Percentiles rank a stretch among this genome's conserved stretches.
Conservation (phyloP, 345 rosid genomes). For the Acer campestre region DNA sequence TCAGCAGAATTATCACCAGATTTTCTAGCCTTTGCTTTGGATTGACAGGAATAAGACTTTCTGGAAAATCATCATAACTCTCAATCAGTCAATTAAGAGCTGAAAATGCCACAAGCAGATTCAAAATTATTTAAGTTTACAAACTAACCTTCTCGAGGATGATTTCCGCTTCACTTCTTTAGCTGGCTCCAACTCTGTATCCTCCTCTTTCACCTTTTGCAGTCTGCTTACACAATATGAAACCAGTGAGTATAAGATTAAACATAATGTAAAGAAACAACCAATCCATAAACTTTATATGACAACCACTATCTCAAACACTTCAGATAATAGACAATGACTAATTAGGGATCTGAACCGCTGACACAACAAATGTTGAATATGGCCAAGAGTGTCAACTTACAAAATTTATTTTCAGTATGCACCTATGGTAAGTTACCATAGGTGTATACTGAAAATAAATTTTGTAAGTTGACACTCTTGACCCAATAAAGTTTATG, state of each 20-base stretch:
- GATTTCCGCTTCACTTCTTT: constrained; percentile 20
- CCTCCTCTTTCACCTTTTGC: constrained; percentile 27
- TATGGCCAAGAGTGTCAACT: too few relatives aligned
- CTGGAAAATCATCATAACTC: constrained; percentile 13
- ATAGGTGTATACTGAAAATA: too few relatives aligned
- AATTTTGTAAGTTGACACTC: too few relatives aligned
- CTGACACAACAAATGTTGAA: too few relatives aligned
- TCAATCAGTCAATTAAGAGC: not conserved
- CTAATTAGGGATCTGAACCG: too few relatives aligned
- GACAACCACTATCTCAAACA: too few relatives aligned
- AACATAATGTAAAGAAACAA: not conserved
- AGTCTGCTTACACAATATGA: constrained; percentile 33
- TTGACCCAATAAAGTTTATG: not conserved
- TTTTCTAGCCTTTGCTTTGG: constrained; percentile 22
- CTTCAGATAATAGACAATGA: too few relatives aligned
- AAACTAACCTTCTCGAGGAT: constrained; percentile 35
- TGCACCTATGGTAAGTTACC: too few relatives aligned
- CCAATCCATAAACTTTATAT: too few relatives aligned
- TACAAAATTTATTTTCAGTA: too few relatives aligned
- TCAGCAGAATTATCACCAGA: not conserved
- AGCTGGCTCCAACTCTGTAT: constrained; percentile 16
- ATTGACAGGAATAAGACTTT: constrained; percentile 13
- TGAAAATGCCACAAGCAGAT: not conserved
- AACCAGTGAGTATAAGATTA: constrained; percentile 16
- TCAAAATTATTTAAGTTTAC: not conserved